phyloP scores from a whole-genome alignment of 1,284 basidiomycete genomes.

The Pseudozyma tsukubaensis region DNA sequence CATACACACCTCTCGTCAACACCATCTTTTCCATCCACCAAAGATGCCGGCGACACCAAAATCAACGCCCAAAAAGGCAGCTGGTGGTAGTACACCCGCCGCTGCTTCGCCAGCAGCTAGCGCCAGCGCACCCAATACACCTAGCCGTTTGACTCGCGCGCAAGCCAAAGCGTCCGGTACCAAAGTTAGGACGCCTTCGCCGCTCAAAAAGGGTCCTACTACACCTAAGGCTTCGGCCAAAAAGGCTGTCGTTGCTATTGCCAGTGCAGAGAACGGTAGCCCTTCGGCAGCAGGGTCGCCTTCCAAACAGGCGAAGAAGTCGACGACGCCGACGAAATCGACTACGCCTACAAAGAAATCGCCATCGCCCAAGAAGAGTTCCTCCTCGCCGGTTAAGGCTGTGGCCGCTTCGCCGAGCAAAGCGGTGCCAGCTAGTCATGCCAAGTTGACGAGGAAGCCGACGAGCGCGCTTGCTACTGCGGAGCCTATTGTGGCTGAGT shows the following conservation, averaged over 20 bases:
- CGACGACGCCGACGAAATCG: conserved; percentile 15
- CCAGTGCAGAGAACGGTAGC: not conserved
- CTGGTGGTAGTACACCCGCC: conserved; percentile 10
- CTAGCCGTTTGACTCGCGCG: conserved; percentile 35
- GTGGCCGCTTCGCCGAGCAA: conserved; percentile 26
- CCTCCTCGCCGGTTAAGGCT: conserved; percentile 5
- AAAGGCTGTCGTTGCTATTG: conserved; percentile 5
- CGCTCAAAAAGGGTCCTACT: conserved; percentile 30
- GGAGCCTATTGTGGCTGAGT: conserved; percentile 36
- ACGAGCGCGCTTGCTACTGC: conserved; percentile 47
- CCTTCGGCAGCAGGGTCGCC: conserved; percentile 4
- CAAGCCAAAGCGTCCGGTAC: conserved; percentile 34
- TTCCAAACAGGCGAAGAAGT: conserved; percentile 9
- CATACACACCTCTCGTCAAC: not conserved
- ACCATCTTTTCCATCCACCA: conserved; percentile 6
- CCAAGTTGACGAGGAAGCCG: conserved; percentile 40
- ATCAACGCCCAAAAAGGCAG: conserved; percentile 38
- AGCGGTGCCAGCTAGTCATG: conserved; percentile 28
- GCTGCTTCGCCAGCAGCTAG: conserved; percentile 10
- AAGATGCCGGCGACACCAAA: conserved; percentile 35
- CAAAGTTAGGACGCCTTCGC: conserved; percentile 39
- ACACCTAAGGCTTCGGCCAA: conserved; percentile 28
- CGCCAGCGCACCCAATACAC: conserved; percentile 8
- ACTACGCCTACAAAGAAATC: conserved; percentile 15
- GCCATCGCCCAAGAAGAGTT: conserved; percentile 23